Conservation (phyloP, 2,329 filamentous ascomycete genomes). For the Cytospora mali region DNA sequence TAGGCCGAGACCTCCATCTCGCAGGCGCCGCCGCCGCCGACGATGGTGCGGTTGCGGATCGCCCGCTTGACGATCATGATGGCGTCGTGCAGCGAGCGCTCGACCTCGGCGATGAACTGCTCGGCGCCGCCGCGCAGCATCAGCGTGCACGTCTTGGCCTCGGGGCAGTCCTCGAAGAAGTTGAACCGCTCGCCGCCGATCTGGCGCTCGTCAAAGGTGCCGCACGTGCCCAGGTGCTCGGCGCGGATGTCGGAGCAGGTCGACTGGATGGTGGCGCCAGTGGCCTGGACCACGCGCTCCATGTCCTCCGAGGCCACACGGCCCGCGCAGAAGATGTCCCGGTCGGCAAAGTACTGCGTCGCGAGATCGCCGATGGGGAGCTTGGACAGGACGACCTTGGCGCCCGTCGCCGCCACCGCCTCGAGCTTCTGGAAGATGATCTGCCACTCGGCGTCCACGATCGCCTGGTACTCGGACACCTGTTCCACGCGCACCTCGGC, state of each 20-base stretch:
- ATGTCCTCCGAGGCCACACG: constrained; percentile 90
- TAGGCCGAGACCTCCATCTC: constrained; percentile 98
- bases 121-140: constrained; percentile 94
- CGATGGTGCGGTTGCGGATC: constrained; percentile 91
- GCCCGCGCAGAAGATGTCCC: constrained; percentile 97
- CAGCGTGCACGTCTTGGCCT: constrained; percentile 94
- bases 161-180: constrained; percentile 95
- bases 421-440: constrained; percentile 99
- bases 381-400: constrained; percentile 96
- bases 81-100: constrained; percentile 95
- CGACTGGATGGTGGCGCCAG: constrained; percentile 87
- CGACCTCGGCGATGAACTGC: constrained; percentile 98
- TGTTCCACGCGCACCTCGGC: constrained; percentile 97
- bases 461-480: constrained; percentile 98
- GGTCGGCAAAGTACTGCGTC: constrained; percentile 96
- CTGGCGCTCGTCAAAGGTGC: constrained; percentile 90
- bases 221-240: constrained; percentile 89
- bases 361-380: constrained; percentile 96
- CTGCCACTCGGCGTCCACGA: constrained; percentile 99
- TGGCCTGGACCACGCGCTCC: constrained; percentile 94
- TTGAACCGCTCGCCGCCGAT: constrained; percentile 98
- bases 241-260: constrained; percentile 94
- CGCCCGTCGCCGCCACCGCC: constrained; percentile 87
- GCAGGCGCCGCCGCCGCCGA: constrained; percentile 88
- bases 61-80: constrained; percentile 99